Percentiles rank a stretch among this genome's conserved stretches.
Conservation (phyloP, 164 flowering plant species). For the Magnolia sinica region DNA sequence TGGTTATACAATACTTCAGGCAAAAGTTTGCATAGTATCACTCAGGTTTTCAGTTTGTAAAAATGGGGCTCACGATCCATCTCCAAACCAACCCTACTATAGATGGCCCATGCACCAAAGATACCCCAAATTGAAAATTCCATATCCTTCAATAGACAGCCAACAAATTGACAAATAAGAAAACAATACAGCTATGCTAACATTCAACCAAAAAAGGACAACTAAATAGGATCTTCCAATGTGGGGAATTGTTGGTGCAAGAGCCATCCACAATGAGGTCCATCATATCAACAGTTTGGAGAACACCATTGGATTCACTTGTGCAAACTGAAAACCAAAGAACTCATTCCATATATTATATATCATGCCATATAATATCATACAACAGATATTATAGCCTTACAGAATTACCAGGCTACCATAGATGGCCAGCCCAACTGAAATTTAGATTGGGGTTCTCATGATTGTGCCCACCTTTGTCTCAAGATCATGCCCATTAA, state of each 20-base stretch:
- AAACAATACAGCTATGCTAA: not conserved
- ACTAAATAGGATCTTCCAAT: not conserved
- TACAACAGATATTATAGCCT: too few relatives aligned
- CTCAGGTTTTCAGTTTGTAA: too few relatives aligned
- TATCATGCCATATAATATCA: too few relatives aligned
- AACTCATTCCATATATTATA: too few relatives aligned
- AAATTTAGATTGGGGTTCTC: not conserved
- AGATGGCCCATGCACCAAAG: too few relatives aligned
- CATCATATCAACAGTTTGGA: not conserved
- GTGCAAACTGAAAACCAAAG: not conserved
- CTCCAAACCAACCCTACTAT: too few relatives aligned
- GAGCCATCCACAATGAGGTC: not conserved
- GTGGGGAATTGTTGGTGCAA: not conserved
- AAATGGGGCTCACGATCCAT: too few relatives aligned
- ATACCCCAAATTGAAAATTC: too few relatives aligned
- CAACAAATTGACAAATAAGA: too few relatives aligned
- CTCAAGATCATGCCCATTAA: conserved; percentile 10
- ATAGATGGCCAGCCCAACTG: not conserved
- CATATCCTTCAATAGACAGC: too few relatives aligned
- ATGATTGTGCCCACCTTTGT: conserved; percentile 28
- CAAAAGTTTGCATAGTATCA: too few relatives aligned
- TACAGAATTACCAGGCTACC: not conserved
- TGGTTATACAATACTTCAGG: too few relatives aligned
- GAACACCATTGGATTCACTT: not conserved
- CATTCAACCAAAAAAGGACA: not conserved